phyloP scores from a whole-genome alignment of 805 yeast genomes.

The Cyberlindnera xylosilytica region DNA sequence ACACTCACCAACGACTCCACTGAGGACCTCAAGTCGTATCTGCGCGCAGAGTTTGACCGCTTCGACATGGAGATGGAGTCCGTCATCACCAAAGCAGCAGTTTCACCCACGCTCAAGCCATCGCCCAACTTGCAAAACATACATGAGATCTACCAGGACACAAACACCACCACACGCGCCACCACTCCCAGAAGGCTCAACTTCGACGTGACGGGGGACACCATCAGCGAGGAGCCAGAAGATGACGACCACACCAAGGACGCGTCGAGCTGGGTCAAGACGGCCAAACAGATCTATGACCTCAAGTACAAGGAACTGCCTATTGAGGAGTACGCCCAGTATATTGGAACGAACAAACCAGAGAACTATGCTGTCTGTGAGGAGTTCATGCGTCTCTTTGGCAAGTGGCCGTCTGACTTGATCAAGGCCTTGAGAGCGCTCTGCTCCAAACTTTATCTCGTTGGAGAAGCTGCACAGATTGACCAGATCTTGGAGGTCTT shows the following conservation, averaged over 20 bases:
- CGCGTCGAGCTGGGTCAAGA: slow-evolving; percentile 4
- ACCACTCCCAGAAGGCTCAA: slow-evolving; percentile 10
- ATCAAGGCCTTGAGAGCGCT: slow-evolving; percentile 54
- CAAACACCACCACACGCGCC: slow-evolving; percentile 9
- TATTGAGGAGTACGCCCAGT: slow-evolving; percentile 42
- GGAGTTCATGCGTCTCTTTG: slow-evolving; percentile 37
- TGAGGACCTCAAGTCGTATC: slow-evolving; percentile 10
- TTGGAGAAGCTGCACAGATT: slow-evolving; percentile 81
- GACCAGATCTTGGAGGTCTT: slow-evolving; percentile 70
- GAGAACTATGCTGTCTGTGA: slow-evolving; percentile 29
- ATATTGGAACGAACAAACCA: slow-evolving; percentile 33
- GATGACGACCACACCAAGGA: slow-evolving; percentile 5
- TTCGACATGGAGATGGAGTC: slow-evolving; percentile 15
- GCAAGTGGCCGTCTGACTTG: slow-evolving; percentile 48
- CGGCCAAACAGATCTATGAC: slow-evolving; percentile 33
- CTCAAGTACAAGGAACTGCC: slow-evolving; percentile 29
- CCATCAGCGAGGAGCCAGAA: slow-evolving; percentile 24
- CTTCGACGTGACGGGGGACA: slow-evolving; percentile 16
- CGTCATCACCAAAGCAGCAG: slow-evolving; percentile 7
- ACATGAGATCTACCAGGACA: slow-evolving; percentile 19
- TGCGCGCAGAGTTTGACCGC: slow-evolving; percentile 11
- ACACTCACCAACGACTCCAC: slow-evolving; percentile 6
- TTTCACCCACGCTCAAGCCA: slow-evolving; percentile 16
- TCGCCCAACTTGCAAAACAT: slow-evolving; percentile 24
- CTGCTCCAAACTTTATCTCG: slow-evolving; percentile 65